phyloP scores from a whole-genome alignment of 208 protist genomes.

The Wallacemonas sp. region DNA sequence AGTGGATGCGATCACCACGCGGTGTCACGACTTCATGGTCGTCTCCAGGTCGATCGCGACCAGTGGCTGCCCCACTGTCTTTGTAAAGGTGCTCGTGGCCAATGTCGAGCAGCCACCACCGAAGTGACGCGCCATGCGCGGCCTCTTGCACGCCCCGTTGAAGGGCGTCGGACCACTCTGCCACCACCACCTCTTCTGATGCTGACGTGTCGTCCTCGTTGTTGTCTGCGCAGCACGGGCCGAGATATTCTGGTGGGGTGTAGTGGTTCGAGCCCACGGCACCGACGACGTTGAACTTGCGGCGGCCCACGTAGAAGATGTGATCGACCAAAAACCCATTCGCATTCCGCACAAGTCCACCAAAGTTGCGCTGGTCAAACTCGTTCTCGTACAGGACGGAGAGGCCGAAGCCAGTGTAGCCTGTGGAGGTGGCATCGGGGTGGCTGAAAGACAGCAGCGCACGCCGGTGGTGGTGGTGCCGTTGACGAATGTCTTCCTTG shows the following conservation, averaged over 20 bases:
- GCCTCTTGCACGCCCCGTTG: slow-evolving; percentile 17
- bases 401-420: slow-evolving; percentile 49
- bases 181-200: not conserved
- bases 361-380: slow-evolving; percentile 85
- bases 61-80: not conserved
- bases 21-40: too few species aligned
- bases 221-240: not conserved
- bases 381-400: slow-evolving; percentile 88
- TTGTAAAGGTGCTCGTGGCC: slow-evolving; percentile 64
- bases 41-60: too few species aligned
- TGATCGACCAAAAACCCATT: slow-evolving; percentile 88
- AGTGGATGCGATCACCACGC: too few species aligned
- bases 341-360: slow-evolving; percentile 81
- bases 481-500: slow-evolving; percentile 16
- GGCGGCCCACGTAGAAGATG: slow-evolving; percentile 76
- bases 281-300: slow-evolving; percentile 83
- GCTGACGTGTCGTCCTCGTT: not conserved
- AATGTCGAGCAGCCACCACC: slow-evolving; percentile 78
- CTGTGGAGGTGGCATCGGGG: not conserved
- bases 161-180: slow-evolving; percentile 19
- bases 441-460: slow-evolving; percentile 40
- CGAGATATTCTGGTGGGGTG: slow-evolving; percentile 71
- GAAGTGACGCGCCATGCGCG: slow-evolving; percentile 16
- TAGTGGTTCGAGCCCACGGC: slow-evolving; percentile 86
- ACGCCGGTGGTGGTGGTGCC: slow-evolving; percentile 25